Evolutionary conservation across 78 protist genomes (phyloP).

Genomic region (Bigelowiella natans): DNA sequence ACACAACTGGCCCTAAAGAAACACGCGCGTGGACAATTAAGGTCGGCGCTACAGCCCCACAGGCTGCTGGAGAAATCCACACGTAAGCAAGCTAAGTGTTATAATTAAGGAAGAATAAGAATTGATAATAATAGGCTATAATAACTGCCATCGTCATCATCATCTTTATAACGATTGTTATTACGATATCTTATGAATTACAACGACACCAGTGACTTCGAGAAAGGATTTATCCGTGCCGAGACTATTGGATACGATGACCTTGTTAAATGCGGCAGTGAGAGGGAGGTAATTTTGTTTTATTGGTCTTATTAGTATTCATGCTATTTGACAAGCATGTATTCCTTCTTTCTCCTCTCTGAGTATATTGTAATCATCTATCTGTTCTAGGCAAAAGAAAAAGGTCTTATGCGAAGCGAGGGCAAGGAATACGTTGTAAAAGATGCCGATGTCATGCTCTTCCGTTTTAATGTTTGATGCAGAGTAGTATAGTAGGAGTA

Average conservation of each 20-base stretch:
- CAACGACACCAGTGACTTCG: conserved; percentile 74
- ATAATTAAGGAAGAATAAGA: too few species aligned
- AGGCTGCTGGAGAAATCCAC: conserved; percentile 87
- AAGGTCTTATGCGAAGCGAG: conserved; percentile 14
- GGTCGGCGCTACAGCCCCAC: conserved; percentile 69
- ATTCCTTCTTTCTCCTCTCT: too few species aligned
- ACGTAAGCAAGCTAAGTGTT: conserved; percentile 35
- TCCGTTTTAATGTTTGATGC: conserved; percentile 39
- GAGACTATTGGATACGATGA: not conserved
- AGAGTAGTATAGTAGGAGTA: too few species aligned
- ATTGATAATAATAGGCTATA: too few species aligned
- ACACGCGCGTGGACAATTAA: conserved; percentile 65
- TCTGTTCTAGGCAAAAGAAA: conserved; percentile 20
- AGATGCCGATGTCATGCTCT: conserved; percentile 35
- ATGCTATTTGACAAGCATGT: too few species aligned
- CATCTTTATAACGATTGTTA: too few species aligned
- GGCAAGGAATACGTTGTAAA: conserved; percentile 42
- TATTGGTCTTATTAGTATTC: not conserved
- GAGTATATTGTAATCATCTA: too few species aligned
- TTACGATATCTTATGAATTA: too few species aligned
- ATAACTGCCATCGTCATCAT: too few species aligned
- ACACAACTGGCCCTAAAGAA: not conserved
- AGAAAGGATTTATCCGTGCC: conserved; percentile 21
- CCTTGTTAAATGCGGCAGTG: not conserved
- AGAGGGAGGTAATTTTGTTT: not conserved